Base-by-base conservation (phyloP, 1,284 basidiomycete genomes). In the Dichomitus squalens region DNA sequence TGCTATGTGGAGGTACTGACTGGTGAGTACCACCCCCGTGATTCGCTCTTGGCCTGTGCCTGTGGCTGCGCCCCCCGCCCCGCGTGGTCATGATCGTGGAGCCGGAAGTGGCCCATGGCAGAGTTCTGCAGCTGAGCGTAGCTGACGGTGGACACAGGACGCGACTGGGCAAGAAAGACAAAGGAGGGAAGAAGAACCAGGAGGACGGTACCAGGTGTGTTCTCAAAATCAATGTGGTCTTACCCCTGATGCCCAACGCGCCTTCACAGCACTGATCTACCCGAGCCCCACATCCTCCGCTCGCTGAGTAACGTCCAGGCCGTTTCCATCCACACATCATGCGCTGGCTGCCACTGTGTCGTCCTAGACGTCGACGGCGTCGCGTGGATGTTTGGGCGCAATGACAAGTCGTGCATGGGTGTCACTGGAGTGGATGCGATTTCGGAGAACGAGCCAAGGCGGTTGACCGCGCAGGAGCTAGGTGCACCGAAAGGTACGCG, bases 351-450 rank as follows among this genome's bases (percentile, higher is more conserved):
- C 66, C 87, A 93, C 65, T 88, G 85, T 60, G 85, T 95, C 44
- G 86, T 79, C 8, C 72, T 96, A 57, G 92, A 93, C 75, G 72
- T 83, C 31, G 78, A 87, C 51, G 95, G 95, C 20, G 79, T 82
- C 20, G 94, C 92, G 3, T 96, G 92, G 85, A 72, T 96, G 66
- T 92, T 95, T 70, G 95, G 95, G 1, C 84, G 92, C 46, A 93
- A 94, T 72, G 82, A 83, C 60, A 80, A 79, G 52, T 75, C 78
- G 58, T 77, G 80, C 34, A 76, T 91, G 40, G 86, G 90, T 29
- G 71, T 85, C 16, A 64, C 80, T 14, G 76, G 73, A 34, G 76
- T 77, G 55, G 85, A 86, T 55, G 76, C 73, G 52, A 77, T 94
- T 56, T 87, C 88, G 16, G 90, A 93, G 75, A 86, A 85, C 70